A percentile compares a stretch with the other conserved stretches of the same genome.
Conservation (phyloP, 2,329 filamentous ascomycete genomes). For the Alternaria alternata region DNA sequence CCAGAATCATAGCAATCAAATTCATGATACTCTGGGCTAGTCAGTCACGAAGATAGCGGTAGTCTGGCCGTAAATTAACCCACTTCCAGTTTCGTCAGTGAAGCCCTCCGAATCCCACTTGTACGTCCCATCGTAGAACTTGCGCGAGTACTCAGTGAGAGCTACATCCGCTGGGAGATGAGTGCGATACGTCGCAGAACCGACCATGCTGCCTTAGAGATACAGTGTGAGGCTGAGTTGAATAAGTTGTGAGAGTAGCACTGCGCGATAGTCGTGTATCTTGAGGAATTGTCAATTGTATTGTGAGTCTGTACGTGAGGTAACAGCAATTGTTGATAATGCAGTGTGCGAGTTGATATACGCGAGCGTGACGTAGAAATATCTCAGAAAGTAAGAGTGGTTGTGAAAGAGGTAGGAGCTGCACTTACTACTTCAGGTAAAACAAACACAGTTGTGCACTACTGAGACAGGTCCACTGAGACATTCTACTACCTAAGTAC, state of each 20-base stretch:
- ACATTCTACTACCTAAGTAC: neutral
- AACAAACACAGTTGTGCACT: neutral
- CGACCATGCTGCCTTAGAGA: neutral
- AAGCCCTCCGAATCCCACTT: slow-evolving; percentile 36
- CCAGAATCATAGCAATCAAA: slow-evolving; percentile 30
- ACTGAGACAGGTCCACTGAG: neutral
- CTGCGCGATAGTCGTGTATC: neutral
- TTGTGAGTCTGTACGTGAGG: neutral
- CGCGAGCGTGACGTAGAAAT: neutral
- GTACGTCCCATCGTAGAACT: slow-evolving; percentile 44
- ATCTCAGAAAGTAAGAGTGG: neutral
- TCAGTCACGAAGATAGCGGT: neutral
- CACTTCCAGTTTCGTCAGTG: slow-evolving; percentile 35
- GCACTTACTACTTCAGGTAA: slow-evolving; percentile 7
- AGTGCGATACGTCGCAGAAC: neutral
- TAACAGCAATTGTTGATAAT: neutral
- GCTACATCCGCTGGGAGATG: neutral
- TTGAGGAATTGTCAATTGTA: neutral
- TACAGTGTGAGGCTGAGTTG: neutral
- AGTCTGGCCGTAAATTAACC: neutral
- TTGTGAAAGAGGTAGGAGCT: neutral
- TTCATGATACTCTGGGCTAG: slow-evolving; percentile 18
- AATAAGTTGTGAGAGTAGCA: neutral
- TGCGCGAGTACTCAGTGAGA: slow-evolving; percentile 33
- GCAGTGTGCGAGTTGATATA: neutral